Evolutionary conservation across 2,329 filamentous ascomycete genomes (phyloP).

Genomic region (Fusarium sp.): DNA sequence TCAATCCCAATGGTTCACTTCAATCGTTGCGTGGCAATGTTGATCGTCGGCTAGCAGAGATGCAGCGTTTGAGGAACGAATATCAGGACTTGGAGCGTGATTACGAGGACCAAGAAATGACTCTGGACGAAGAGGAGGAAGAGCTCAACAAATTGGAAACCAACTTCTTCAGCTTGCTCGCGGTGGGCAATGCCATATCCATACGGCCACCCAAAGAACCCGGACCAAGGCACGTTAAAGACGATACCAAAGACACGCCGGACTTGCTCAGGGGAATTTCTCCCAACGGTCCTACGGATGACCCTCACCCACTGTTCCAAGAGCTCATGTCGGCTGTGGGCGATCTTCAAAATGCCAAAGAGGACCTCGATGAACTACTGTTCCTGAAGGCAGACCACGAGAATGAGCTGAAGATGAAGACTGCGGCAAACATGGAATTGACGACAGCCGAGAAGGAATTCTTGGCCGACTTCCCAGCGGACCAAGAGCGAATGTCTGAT

Average conservation of each 20-base stretch:
- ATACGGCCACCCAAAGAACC: conserved; percentile 11
- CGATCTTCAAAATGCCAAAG: conserved; percentile 58
- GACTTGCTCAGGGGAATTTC: conserved; percentile 50
- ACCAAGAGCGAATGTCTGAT: conserved; percentile 47
- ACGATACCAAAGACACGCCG: conserved; percentile 41
- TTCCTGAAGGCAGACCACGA: conserved; percentile 52
- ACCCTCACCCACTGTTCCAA: conserved; percentile 60
- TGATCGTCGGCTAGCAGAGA: conserved; percentile 45
- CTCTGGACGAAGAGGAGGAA: conserved; percentile 50
- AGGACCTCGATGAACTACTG: conserved; percentile 58
- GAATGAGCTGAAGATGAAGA: conserved; percentile 50
- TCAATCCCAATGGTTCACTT: conserved; percentile 38
- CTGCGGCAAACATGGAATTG: conserved; percentile 40
- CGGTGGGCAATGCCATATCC: conserved; percentile 39
- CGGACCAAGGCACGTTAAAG: conserved; percentile 12
- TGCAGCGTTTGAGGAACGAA: conserved; percentile 52
- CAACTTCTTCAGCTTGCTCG: conserved; percentile 52
- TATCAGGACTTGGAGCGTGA: conserved; percentile 50
- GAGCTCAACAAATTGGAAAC: conserved; percentile 50
- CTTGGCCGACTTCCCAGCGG: conserved; percentile 53
- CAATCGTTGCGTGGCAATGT: conserved; percentile 39
- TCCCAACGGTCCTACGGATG: conserved; percentile 48
- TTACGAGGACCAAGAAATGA: conserved; percentile 51
- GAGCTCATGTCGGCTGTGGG: conserved; percentile 56
- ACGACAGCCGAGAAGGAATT: conserved; percentile 56